Conservation (phyloP, 2,329 filamentous ascomycete genomes). For the Xylariales sp. region DNA sequence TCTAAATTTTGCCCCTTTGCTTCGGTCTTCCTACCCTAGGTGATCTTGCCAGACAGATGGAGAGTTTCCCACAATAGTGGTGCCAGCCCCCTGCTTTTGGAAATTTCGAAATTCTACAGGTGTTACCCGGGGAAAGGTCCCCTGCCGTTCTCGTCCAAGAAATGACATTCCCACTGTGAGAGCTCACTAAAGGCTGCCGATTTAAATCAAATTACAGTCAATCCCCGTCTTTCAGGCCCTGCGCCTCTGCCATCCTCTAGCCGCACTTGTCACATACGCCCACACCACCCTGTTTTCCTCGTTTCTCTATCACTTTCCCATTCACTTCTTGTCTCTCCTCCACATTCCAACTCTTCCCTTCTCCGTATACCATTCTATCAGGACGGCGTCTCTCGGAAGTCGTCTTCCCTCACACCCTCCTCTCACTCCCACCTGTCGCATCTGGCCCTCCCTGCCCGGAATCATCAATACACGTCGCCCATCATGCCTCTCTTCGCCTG, state of each 20-base stretch:
- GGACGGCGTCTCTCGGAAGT: constrained; percentile 9
- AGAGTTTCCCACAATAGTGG: no score
- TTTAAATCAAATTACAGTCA: no score
- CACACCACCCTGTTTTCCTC: constrained; percentile 13
- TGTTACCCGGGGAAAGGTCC: no score
- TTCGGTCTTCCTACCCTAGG: no score
- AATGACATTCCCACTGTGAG: no score
- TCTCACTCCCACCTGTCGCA: constrained; percentile 16
- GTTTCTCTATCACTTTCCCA: constrained; percentile 11
- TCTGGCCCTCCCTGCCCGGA: constrained; percentile 10
- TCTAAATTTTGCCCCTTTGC: constrained; percentile 7
- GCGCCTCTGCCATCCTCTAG: constrained; percentile 9
- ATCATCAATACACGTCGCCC: constrained; percentile 14
- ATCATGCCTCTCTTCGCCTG: constrained; percentile 51
- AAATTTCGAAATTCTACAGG: no score
- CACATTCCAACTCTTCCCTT: constrained; percentile 12
- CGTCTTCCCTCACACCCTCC: constrained; percentile 10
- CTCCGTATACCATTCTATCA: constrained; percentile 10
- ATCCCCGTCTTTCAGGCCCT: constrained; percentile 2
- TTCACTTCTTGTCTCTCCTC: constrained; percentile 10
- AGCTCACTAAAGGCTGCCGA: no score
- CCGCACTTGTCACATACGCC: constrained; percentile 9
- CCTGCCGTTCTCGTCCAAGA: no score
- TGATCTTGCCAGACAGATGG: no score
- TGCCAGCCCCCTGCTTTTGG: no score